Conservation (phyloP, 23 red algal species). For the Gracilariopsis chorda region DNA sequence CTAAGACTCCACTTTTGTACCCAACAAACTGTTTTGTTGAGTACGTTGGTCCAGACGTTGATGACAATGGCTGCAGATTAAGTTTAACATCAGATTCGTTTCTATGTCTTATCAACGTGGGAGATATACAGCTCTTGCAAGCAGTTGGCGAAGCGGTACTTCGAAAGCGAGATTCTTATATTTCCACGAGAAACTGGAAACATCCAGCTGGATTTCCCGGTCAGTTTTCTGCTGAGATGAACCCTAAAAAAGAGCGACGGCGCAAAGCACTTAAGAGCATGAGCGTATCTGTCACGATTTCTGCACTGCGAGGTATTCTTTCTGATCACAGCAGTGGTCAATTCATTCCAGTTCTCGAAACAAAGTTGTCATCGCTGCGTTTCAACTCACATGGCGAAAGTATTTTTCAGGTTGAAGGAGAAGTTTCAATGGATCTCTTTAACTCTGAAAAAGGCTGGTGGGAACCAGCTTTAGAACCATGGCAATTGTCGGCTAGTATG, state of each 20-base stretch:
- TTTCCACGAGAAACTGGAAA: slow-evolving; percentile 26
- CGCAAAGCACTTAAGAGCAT: slow-evolving; percentile 32
- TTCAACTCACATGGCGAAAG: slow-evolving; percentile 37
- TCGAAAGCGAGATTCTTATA: neutral
- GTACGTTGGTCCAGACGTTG: slow-evolving; percentile 22
- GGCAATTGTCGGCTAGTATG: slow-evolving; percentile 42
- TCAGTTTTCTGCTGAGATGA: neutral
- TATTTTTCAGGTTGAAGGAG: slow-evolving; percentile 36
- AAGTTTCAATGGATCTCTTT: slow-evolving; percentile 75
- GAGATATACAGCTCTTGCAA: slow-evolving; percentile 48
- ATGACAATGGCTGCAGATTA: slow-evolving; percentile 49
- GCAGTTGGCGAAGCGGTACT: neutral
- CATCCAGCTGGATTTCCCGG: neutral
- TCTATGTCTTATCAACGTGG: slow-evolving; percentile 37
- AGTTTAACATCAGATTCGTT: slow-evolving; percentile 24
- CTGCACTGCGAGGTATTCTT: slow-evolving; percentile 37
- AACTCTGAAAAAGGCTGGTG: slow-evolving; percentile 85
- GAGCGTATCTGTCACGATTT: slow-evolving; percentile 23
- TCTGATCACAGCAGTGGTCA: slow-evolving; percentile 58
- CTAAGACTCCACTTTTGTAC: slow-evolving; percentile 27
- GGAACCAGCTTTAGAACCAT: slow-evolving; percentile 85
- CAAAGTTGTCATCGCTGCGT: slow-evolving; percentile 22
- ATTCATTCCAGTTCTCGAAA: slow-evolving; percentile 81
- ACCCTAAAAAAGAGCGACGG: slow-evolving; percentile 6
- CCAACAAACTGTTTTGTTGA: slow-evolving; percentile 42